Evolutionary conservation across 2,329 filamentous ascomycete species (phyloP).

Genomic region (Lojkania enalia): DNA sequence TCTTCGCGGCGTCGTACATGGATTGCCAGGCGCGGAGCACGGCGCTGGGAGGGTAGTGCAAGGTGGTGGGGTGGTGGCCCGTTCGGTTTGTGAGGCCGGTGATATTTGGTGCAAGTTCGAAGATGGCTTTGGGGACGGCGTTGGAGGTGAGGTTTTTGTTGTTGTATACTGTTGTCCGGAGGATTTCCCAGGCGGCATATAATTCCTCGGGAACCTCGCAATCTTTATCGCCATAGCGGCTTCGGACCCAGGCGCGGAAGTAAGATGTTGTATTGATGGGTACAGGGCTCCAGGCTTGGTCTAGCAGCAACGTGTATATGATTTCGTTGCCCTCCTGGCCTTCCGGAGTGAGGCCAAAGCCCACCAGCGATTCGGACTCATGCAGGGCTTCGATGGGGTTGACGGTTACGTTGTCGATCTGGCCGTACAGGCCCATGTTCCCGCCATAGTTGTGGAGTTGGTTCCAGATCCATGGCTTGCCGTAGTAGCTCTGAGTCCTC

Average conservation of each 20-base stretch:
- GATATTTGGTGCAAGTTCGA: slow-evolving; percentile 51
- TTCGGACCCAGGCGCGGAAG: slow-evolving; percentile 52
- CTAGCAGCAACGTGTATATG: slow-evolving; percentile 55
- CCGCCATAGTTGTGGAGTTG: slow-evolving; percentile 57
- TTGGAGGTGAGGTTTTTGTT: slow-evolving; percentile 51
- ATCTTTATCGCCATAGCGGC: slow-evolving; percentile 44
- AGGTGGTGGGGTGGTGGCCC: slow-evolving; percentile 48
- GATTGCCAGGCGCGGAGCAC: slow-evolving; percentile 48
- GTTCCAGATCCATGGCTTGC: slow-evolving; percentile 60
- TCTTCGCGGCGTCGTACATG: slow-evolving; percentile 43
- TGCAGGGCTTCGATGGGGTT: slow-evolving; percentile 51
- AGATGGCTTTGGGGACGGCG: slow-evolving; percentile 52
- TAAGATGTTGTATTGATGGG: slow-evolving; percentile 52
- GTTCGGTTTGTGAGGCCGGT: slow-evolving; percentile 46
- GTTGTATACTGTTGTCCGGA: slow-evolving; percentile 54
- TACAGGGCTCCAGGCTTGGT: slow-evolving; percentile 53
- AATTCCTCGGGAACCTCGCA: slow-evolving; percentile 29
- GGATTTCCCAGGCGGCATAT: slow-evolving; percentile 52
- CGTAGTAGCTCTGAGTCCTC: slow-evolving; percentile 54
- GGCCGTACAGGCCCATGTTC: slow-evolving; percentile 56
- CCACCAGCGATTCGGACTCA: slow-evolving; percentile 49
- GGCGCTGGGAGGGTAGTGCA: slow-evolving; percentile 48
- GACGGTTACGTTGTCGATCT: slow-evolving; percentile 54
- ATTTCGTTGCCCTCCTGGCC: slow-evolving; percentile 59
- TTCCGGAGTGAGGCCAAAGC: slow-evolving; percentile 55